Evolutionary conservation across 2,329 filamentous ascomycete genomes (phyloP).

Genomic region (Aureobasidium sp.): DNA sequence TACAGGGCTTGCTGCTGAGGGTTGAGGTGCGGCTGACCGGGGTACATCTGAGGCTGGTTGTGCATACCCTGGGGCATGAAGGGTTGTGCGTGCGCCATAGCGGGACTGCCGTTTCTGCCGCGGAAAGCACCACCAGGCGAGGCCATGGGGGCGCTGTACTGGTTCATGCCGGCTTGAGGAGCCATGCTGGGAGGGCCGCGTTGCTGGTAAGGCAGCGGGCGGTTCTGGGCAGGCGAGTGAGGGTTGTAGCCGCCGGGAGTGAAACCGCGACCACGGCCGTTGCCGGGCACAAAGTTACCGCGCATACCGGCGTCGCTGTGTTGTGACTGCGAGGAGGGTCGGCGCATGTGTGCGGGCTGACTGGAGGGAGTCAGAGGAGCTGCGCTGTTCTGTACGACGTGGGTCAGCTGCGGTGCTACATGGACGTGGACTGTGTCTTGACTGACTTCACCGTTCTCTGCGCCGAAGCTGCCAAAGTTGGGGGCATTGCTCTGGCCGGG

Average conservation of each 20-base stretch:
- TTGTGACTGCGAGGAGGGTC: constrained; percentile 76
- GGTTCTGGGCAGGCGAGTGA: constrained; percentile 46
- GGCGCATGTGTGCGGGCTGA: constrained; percentile 70
- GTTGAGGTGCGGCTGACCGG: constrained; percentile 47
- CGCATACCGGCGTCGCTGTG: constrained; percentile 58
- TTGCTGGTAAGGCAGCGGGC: constrained; percentile 41
- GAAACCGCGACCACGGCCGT: constrained; percentile 42
- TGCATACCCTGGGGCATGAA: constrained; percentile 49
- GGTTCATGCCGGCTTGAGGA: constrained; percentile 33
- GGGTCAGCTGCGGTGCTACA: constrained; percentile 1
- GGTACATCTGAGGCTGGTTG: constrained; percentile 51
- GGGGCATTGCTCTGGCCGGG: constrained; percentile 62
- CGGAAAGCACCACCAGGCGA: constrained; percentile 25
- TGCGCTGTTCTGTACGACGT: constrained; percentile 11
- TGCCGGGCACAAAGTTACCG: constrained; percentile 31
- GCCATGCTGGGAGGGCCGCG: constrained; percentile 44
- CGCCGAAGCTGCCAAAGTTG: constrained; percentile 72
- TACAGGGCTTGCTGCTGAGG: constrained; percentile 53
- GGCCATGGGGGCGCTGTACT: constrained; percentile 17
- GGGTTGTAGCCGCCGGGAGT: constrained; percentile 42
- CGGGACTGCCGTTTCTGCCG: constrained; percentile 50
- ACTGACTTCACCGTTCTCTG: constrained; percentile 57
- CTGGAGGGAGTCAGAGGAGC: constrained; percentile 48
- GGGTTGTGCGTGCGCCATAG: constrained; percentile 52
- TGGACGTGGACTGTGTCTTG: constrained; percentile 45